Base-by-base conservation (phyloP, 2,329 filamentous ascomycete species). In the Sclerotinia borealis region DNA sequence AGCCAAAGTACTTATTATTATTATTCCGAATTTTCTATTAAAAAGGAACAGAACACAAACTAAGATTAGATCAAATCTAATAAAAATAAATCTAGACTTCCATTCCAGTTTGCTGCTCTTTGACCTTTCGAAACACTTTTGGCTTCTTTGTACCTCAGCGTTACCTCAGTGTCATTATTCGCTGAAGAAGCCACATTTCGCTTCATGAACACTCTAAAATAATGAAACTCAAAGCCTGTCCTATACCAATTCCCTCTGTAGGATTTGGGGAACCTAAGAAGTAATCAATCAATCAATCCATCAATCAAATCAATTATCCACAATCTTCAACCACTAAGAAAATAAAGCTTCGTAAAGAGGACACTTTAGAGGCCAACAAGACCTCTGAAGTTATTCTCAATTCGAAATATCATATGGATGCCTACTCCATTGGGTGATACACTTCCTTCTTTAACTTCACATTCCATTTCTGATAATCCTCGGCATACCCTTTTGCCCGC, bases 401-500 rank as follows among this genome's bases (percentile, higher is more conserved):
- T 27, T 55, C 37, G 39, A 52, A 37, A 64, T 64, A 72, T 64
- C 70, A 74, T 69, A 78, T 79, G 75, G 72, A 78, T 79, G 77
- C 75, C 76, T 75, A 72, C 74, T 67, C 73, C 74, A 66, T 68
- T 74, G 67, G 72, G 70, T 71, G 71, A 76, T 65, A 72, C 73
- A 66, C 68, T 76, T 67, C 71, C 73, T 72, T 71, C 71, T 63
- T 64, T 70, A 43, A 63, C 67, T 48, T 47, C 66, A 41, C 68
- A 67, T 61, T 69, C 71, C 62, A 52, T 64, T 59, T 67, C 67
- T 64, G 49, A 64, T 48, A 48, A 63, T 51, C 63, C 63, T 29
- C 51, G 68, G 43, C 69, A 63, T 47, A 63, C 66, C 29, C 66
- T 67, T 50, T 66, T 73, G 15, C 72, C 72, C 5, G 52, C 70